These are phyloP conservation scores for Talaromyces sp. DNA, from an alignment of 2,329 filamentous ascomycete species.

Conservation along the genomic window DNA sequence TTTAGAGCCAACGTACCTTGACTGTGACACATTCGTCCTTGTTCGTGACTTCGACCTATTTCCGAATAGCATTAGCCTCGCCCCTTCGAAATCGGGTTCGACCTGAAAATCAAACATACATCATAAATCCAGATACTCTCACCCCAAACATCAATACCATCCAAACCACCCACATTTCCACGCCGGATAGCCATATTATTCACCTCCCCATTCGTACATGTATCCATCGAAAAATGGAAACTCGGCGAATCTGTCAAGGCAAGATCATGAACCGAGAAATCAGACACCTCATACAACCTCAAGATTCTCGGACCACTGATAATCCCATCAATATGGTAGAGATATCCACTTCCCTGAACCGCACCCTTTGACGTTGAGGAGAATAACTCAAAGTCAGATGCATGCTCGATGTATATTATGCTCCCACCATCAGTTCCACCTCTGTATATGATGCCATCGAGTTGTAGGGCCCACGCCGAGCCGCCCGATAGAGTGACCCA, in stretches of 20 bases:
- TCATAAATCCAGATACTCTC: neutral
- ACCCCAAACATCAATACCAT: neutral
- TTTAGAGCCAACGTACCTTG: slow-evolving; percentile 39
- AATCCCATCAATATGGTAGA: neutral
- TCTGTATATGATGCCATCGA: neutral
- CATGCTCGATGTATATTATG: neutral
- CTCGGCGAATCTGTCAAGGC: neutral
- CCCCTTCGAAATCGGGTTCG: neutral
- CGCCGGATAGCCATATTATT: neutral
- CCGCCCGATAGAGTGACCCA: neutral
- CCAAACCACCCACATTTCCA: neutral
- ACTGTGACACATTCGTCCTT: slow-evolving; percentile 62
- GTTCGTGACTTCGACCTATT: slow-evolving; percentile 54
- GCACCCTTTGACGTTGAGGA: neutral
- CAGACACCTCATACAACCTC: neutral
- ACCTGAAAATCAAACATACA: neutral
- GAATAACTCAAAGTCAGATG: neutral
- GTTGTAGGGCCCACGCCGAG: neutral
- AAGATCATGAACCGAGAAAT: neutral
- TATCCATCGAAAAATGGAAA: neutral
- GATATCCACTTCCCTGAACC: neutral
- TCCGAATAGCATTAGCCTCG: neutral
- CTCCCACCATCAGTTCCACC: neutral
- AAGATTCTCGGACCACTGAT: neutral
- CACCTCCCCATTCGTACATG: neutral